phyloP scores from a whole-genome alignment of 768 basidiomycete genomes.

The Termitomyces sp. region DNA sequence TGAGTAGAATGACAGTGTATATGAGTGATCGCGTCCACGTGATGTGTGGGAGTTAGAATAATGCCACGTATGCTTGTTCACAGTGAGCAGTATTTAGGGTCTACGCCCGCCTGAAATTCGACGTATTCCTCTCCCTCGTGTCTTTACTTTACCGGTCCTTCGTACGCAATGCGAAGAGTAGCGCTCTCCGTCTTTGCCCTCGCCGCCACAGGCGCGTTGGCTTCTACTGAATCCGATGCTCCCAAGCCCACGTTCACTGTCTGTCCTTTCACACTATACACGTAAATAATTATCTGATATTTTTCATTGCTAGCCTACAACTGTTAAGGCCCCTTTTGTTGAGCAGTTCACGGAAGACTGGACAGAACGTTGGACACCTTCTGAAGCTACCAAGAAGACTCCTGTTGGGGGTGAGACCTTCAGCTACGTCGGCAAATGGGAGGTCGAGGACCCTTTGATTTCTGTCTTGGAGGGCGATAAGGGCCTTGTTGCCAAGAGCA shows the following conservation, averaged over 20 bases:
- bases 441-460: slow-evolving; percentile 81
- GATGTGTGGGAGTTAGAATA: slow-evolving; percentile 30
- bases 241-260: slow-evolving; percentile 69
- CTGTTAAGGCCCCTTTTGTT: slow-evolving; percentile 82
- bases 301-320: slow-evolving; percentile 48
- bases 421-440: slow-evolving; percentile 97
- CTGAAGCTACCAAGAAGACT: slow-evolving; percentile 97
- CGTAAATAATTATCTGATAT: slow-evolving; percentile 11
- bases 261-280: slow-evolving; percentile 18
- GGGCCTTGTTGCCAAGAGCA: slow-evolving; percentile 92
- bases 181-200: slow-evolving; percentile 73
- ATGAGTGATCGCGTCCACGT: slow-evolving; percentile 25
- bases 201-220: slow-evolving; percentile 58
- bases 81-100: slow-evolving; percentile 29
- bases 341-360: slow-evolving; percentile 96
- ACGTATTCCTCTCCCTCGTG: slow-evolving; percentile 29
- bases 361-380: slow-evolving; percentile 90
- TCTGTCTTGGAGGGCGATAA: slow-evolving; percentile 80
- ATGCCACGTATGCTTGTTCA: slow-evolving; percentile 38
- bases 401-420: slow-evolving; percentile 94
- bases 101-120: slow-evolving; percentile 14
- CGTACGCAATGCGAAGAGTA: slow-evolving; percentile 84
- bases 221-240: slow-evolving; percentile 44
- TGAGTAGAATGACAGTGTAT: slow-evolving; percentile 6
- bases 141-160: slow-evolving; percentile 47